phyloP scores from a whole-genome alignment of 768 basidiomycete genomes.

The Phanerochaete carnosa region DNA sequence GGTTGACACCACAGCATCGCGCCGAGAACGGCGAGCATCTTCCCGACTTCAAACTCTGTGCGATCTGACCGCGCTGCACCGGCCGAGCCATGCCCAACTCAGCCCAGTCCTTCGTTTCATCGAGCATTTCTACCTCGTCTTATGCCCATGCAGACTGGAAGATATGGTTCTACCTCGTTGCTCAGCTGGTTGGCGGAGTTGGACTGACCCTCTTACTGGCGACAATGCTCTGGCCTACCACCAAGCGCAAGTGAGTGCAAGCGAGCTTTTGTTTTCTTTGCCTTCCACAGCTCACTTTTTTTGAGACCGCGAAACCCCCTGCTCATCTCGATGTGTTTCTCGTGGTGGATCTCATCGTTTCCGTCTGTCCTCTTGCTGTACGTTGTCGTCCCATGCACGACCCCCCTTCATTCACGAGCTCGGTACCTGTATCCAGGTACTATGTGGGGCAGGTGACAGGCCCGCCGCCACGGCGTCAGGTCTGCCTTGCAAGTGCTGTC shows the following conservation, averaged over 20 bases:
- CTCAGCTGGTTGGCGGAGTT: slow-evolving; percentile 8
- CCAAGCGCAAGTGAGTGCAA: slow-evolving; percentile 4
- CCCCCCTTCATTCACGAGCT: not conserved
- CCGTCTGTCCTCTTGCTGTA: slow-evolving; percentile 13
- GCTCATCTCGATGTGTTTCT: slow-evolving; percentile 14
- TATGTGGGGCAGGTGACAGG: slow-evolving; percentile 12
- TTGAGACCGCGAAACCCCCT: slow-evolving; percentile 12
- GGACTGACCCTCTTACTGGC: slow-evolving; percentile 5
- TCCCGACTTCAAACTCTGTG: not conserved
- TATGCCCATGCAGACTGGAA: slow-evolving; percentile 9
- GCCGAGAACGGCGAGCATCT: not conserved
- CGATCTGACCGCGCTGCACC: not conserved
- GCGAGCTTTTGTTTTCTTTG: not conserved
- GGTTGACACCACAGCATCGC: not conserved
- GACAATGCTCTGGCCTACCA: slow-evolving; percentile 14
- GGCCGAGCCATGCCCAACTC: not conserved
- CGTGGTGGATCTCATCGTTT: slow-evolving; percentile 16
- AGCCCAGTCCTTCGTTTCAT: not conserved
- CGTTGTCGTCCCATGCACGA: not conserved
- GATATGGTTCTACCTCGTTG: slow-evolving; percentile 9
- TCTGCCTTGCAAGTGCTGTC: slow-evolving; percentile 12
- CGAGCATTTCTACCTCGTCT: not conserved
- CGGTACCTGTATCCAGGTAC: slow-evolving; percentile 6
- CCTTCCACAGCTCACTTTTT: not conserved
- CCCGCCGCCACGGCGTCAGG: slow-evolving; percentile 5